Evolutionary conservation across 768 basidiomycete species (phyloP), one percentile per base, ranked within the genome.

Genomic region (Suillus decipiens): DNA sequence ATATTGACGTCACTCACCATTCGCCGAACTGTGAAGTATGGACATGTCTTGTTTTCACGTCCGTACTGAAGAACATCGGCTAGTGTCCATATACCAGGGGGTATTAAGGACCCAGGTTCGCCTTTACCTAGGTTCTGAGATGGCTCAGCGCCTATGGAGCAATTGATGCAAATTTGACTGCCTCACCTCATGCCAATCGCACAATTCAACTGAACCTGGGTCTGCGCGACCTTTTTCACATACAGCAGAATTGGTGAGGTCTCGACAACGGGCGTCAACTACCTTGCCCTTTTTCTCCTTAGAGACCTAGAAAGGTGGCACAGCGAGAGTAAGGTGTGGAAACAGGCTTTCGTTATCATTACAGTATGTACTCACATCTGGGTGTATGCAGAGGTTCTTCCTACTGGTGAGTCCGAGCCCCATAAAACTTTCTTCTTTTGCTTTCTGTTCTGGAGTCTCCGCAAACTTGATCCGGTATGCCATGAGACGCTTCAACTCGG

Each of bases 281-380:
- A 96, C 87, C 72, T 92, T 95, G 5, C 97, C 97, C 75, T 99
- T 99, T 83, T 99, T 99, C 81, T 99, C 97, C 73, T 93, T 96
- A 28, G 93, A 87, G 5, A 98, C 93, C 95, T 97, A 67, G 8
- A 60, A 22, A 61, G 34, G 33, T 39, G 57, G 60, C 36, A 48
- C 24, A 28, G 19, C 22, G 17, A 34, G 19, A 33, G 14, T 42
- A 62, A 60, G 57, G 19, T 33, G 59, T 19, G 34, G 50, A 50
- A 34, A 34, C 36, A 37, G 17, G 61, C 39, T 17, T 33, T 39
- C 37, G 3, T 37, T 10, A 31, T 56, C 24, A 2, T 56, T 39
- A 19, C 15, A 14, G 28, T 33, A 34, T 28, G 37, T n/a, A 74
- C 81, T 64, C 66, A 95, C 96, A 75, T 94, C 91, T 1, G 96